Conservation (phyloP, 306 rosid species). For the Abrus pulchellus region DNA sequence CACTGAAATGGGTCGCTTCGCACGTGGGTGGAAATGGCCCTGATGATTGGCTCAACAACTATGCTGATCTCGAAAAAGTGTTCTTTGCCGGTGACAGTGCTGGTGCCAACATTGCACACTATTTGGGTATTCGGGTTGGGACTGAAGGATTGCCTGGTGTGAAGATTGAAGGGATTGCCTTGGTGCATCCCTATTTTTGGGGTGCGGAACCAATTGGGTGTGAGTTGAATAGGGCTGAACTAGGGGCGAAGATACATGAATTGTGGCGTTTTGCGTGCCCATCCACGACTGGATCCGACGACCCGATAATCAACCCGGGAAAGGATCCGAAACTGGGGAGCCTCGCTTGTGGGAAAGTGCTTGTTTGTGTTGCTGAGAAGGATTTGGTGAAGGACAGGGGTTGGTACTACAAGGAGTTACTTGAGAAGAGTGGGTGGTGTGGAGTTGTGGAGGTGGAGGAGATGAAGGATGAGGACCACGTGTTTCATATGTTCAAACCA, state of each 20-base stretch:
- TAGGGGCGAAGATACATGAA: neutral
- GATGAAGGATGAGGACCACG: slow-evolving; percentile 61
- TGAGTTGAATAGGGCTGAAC: slow-evolving; percentile 40
- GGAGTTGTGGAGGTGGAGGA: slow-evolving; percentile 65
- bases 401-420: slow-evolving; percentile 53
- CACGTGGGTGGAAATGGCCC: slow-evolving; percentile 61
- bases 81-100: slow-evolving; percentile 80
- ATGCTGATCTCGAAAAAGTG: slow-evolving; percentile 60
- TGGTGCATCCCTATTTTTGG: slow-evolving; percentile 78
- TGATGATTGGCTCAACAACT: slow-evolving; percentile 63
- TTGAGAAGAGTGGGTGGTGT: slow-evolving; percentile 61
- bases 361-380: slow-evolving; percentile 72
- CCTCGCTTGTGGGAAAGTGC: slow-evolving; percentile 60
- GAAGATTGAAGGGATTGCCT: slow-evolving; percentile 54
- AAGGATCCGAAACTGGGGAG: slow-evolving; percentile 64
- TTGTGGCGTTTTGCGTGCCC: slow-evolving; percentile 70
- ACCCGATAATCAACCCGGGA: slow-evolving; percentile 68
- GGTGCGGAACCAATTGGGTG: slow-evolving; percentile 59
- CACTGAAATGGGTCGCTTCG: slow-evolving; percentile 69
- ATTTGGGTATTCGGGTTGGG: slow-evolving; percentile 65
- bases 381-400: slow-evolving; percentile 69
- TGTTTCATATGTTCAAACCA: slow-evolving; percentile 67
- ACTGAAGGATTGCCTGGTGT: slow-evolving; percentile 52
- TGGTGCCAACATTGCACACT: slow-evolving; percentile 70
- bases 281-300: slow-evolving; percentile 57